Evolutionary conservation across 2,329 filamentous ascomycete species (phyloP).

Genomic region (Diaporthe ilicicola): DNA sequence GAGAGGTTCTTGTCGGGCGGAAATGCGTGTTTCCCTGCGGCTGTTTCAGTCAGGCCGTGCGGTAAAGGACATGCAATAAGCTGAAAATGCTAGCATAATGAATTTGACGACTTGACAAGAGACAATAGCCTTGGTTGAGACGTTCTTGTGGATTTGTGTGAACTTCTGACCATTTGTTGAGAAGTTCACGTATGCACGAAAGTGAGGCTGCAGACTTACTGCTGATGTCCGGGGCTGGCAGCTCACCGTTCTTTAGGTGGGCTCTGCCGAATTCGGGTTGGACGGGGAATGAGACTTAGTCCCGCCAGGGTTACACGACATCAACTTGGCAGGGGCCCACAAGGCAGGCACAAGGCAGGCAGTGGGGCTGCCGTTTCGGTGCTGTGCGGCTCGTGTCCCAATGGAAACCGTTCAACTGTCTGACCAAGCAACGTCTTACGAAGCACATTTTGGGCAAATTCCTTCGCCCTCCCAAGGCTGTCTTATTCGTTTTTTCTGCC

Average conservation of each 20-base stretch:
- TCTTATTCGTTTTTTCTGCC: not conserved
- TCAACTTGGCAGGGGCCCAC: conserved; percentile 19
- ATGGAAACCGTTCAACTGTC: not conserved
- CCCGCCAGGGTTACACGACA: conserved; percentile 4
- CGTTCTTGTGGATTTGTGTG: not conserved
- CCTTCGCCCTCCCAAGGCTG: not conserved
- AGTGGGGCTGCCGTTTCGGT: conserved; percentile 23
- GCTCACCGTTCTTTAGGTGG: not conserved
- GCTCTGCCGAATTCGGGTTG: not conserved
- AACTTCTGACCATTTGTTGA: not conserved
- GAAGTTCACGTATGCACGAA: not conserved
- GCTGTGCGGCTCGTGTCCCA: conserved; percentile 19
- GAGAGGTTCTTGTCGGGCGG: not conserved
- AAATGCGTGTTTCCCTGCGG: not conserved
- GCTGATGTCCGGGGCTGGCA: not conserved
- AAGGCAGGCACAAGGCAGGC: conserved; percentile 10
- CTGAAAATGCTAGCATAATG: not conserved
- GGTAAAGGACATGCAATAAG: not conserved
- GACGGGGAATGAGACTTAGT: not conserved
- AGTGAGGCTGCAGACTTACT: not conserved
- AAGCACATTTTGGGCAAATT: conserved; percentile 9
- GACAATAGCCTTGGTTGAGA: not conserved
- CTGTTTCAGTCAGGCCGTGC: conserved; percentile 1
- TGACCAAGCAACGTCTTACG: conserved; percentile 16
- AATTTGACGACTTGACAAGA: not conserved